Conservation (phyloP, 345 rosid species). For the Hibiscus tridactylites region DNA sequence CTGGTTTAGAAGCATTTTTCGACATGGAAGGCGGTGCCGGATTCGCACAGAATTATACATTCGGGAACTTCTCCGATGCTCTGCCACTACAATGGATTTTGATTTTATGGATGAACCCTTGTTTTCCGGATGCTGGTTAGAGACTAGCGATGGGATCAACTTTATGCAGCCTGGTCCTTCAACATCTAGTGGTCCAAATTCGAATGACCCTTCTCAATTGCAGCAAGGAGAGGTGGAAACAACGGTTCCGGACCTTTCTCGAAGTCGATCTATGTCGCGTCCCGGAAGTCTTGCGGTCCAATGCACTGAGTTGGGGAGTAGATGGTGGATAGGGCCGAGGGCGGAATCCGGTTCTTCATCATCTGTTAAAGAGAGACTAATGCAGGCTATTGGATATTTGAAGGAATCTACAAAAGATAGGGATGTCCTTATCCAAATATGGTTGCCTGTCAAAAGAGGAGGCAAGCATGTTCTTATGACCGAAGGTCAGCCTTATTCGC, state of each 20-base stretch:
- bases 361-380: slow-evolving; percentile 29
- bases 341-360: slow-evolving; percentile 25
- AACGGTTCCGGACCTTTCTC: slow-evolving; percentile 16
- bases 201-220: slow-evolving; percentile 18
- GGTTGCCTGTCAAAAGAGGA: slow-evolving; percentile 70
- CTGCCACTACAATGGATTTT: slow-evolving; percentile 62
- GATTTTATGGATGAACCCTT: slow-evolving; percentile 84
- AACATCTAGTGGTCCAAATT: slow-evolving; percentile 16
- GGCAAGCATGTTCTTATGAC: slow-evolving; percentile 69
- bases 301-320: slow-evolving; percentile 37
- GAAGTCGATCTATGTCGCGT: slow-evolving; percentile 22
- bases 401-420: slow-evolving; percentile 41
- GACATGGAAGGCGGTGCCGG: slow-evolving; percentile 43
- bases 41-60: slow-evolving; percentile 34
- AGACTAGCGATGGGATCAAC: slow-evolving; percentile 19
- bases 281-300: slow-evolving; percentile 24
- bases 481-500: slow-evolving; percentile 54
- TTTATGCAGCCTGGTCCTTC: no score
- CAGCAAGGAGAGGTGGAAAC: slow-evolving; percentile 24
- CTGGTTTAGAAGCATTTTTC: slow-evolving; percentile 15
- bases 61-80: slow-evolving; percentile 27
- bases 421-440: slow-evolving; percentile 68
- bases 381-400: slow-evolving; percentile 41
- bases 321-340: slow-evolving; percentile 61
- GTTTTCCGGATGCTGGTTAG: slow-evolving; percentile 73